Evolutionary conservation across 2,329 filamentous ascomycete species (phyloP), one percentile per base, ranked within the genome.

Genomic region (Aspergillus unguis): DNA sequence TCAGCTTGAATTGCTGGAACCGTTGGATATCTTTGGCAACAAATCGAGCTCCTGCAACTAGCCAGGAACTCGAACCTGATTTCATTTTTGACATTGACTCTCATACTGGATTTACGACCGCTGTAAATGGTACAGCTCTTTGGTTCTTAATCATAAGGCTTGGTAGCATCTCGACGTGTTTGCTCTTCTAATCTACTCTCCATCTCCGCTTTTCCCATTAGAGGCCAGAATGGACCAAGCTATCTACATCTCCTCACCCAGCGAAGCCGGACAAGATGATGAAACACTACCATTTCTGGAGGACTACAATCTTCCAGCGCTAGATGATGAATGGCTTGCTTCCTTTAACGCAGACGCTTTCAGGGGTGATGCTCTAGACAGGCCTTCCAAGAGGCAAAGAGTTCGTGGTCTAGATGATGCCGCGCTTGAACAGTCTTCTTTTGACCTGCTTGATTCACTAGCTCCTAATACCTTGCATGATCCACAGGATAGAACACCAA

Each of bases 371-470:
- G 6, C 11, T 40, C 26, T n/a, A 32, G 38, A 32, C 25, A 50
- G 54, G 28, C 44, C 44, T 48, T 4, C 27, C 31, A 41, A 51
- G 27, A 54, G 25, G 50, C 40, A 40, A 43, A 51, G 28, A 36
- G 27, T 41, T 36, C 40, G 37, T 32, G 37, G 23, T 44, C 31
- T 35, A n/a, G 36, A 35, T 28, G 33, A 11, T 11, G 41, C 17
- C 31, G n/a, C 31, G 35, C 41, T 36, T 10, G 46, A 44, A 28
- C 31, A 46, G 43, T 23, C 32, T 45, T 36, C 42, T 28, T 36
- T 50, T 50, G 41, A 36, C 32, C 27, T 44, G n/a, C 35, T n/a
- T 53, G 17, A 36, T 38, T 33, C 29, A 26, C 27, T 55, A 44
- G 47, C 37, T 9, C 36, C 36, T 44, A 38, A 37, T 32, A 5